These are phyloP conservation scores for Phaeosphaeria sp. DNA, from an alignment of 2,329 filamentous ascomycete species.

Conservation along the genomic window DNA sequence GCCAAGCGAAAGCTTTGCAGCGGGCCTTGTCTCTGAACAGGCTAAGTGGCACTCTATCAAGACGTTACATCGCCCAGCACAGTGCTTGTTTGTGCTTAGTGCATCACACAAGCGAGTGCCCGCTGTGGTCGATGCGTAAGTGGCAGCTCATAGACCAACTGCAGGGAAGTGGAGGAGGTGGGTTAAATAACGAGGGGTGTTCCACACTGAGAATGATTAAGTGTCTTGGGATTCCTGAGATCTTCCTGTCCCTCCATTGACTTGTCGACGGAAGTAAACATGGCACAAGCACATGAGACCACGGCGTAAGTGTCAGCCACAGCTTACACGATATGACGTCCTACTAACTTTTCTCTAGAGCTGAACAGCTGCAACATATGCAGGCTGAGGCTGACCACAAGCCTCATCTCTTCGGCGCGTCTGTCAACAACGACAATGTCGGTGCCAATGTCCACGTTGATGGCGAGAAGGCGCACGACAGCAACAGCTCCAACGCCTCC, in stretches of 20 bases:
- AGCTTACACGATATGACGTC: conserved; percentile 1
- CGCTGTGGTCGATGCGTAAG: conserved; percentile 3
- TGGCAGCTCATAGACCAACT: conserved; percentile 2
- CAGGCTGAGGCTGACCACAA: conserved; percentile 38
- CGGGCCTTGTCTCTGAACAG: conserved; percentile 16
- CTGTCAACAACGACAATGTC: conserved; percentile 25
- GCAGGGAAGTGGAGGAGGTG: conserved; percentile 10
- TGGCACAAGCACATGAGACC: conserved; percentile 37
- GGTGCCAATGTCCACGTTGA: conserved; percentile 22
- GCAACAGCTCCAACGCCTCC: conserved; percentile 22
- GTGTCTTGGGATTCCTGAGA: conserved; percentile 15
- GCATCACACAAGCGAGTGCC: conserved; percentile 17
- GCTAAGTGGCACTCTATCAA: conserved; percentile 27
- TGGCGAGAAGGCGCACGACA: conserved; percentile 11
- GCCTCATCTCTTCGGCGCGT: conserved; percentile 36
- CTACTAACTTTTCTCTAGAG: conserved; percentile 17
- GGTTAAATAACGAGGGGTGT: conserved; percentile 35
- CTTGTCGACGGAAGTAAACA: conserved; percentile 16
- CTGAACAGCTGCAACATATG: conserved; percentile 38
- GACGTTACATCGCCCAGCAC: conserved; percentile 39
- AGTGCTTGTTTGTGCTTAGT: conserved; percentile 34
- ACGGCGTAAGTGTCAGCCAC: conserved; percentile 28
- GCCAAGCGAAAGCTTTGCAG: conserved; percentile 35
- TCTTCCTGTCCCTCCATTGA: conserved; percentile 11
- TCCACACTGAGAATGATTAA: conserved; percentile 11